Base-by-base conservation (phyloP, 345 rosid genomes). In the Linum usitatissimum region DNA sequence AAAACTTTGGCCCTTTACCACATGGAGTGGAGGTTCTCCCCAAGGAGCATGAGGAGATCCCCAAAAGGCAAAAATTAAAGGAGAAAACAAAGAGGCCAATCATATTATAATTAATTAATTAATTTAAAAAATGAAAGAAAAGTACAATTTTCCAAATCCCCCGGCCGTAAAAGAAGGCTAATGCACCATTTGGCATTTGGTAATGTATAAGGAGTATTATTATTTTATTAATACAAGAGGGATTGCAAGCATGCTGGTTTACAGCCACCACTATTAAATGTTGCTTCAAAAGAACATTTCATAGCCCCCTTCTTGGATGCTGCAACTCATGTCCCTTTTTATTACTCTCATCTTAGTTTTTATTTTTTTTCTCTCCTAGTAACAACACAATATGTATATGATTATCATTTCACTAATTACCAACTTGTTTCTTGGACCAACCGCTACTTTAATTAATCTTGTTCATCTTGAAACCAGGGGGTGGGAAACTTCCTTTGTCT, bases 11-110 rank as follows among this genome's bases (percentile, higher is more conserved):
- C 38, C 38, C 8, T 34, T 34, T 1, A 34, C 1, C 38, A 34
- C 38, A 34, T 34, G 28, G 28, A 23, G 28, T 23, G 28, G 28
- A 23, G 38, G 38, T 34, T 34, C 3, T 34, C 38, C 38, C 38
- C 38, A 34, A 57, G 61, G 61, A 65, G 73, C 65, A 69, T 73
- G 69, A 75, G 80, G 70, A 77, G 81, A 84, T 84, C 86, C 85
- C 84, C 73, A 75, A 79, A 81, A 73, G 72, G 42, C 38, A 34
- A 34, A 31, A 71, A 66, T 59, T 42, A 62, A 72, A 55, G 53
- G 53, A 64, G 20, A 40, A 61, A 28, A 49, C 20, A 53, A 30
- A 19, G 36, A 7, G 53, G 55, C 59, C 64, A 36, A 53, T 61
- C 30, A 23, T 48, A 53, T 66, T 58, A 39, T 51, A 39, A 66